Base-by-base conservation (phyloP, 2,329 filamentous ascomycete genomes). In the Fonsecaea multimorphosa region DNA sequence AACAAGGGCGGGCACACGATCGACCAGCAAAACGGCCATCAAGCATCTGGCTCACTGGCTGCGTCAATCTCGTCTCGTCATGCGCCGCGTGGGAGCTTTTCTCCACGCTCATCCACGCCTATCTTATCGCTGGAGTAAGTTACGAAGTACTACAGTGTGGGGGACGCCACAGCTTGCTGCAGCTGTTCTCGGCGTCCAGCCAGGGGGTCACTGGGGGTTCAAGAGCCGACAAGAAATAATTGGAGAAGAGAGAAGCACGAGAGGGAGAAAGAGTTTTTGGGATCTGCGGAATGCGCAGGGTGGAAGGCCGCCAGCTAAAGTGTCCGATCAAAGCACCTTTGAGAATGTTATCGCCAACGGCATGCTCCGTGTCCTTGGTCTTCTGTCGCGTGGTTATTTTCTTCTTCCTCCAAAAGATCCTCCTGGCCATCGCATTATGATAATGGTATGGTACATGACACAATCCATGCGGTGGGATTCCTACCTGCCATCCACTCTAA, bases 101-200 rank as follows among this genome's bases (percentile, higher is more conserved):
- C 44, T 36, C 29, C n/a, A n/a, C n/a, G n/a, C n/a, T n/a, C n/a
- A n/a, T 54, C 62, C 46, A 19, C 57, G 61, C 61, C 65, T 67
- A 67, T 67, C 65, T 67, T 67, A 67, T 67, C 65, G 56, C 51
- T 24, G 3, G 36, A 44, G n/a, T n/a, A n/a, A n/a, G n/a, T n/a
- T n/a, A n/a, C n/a, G n/a, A n/a, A n/a, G n/a, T n/a, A n/a, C n/a
- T n/a, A n/a, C n/a, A n/a, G 52, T 56, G 60, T 66, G 64, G 64
- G 64, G 64, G 61, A 60, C 14, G 27, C 55, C 58, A 53, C 24
- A 53, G 46, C n/a, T 4, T 36, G 58, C 58, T 52, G 29, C 58
- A 51, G 58, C 31, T n/a, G 31, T 11, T 58, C 56, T 49, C 44
- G 44, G 44, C 22, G 44, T 24, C 44, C 38, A 40, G n/a, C 38